A percentile compares a stretch with the other conserved stretches of the same genome.
Conservation (phyloP, 139 green algal genomes). For the Chlorella sp. region DNA sequence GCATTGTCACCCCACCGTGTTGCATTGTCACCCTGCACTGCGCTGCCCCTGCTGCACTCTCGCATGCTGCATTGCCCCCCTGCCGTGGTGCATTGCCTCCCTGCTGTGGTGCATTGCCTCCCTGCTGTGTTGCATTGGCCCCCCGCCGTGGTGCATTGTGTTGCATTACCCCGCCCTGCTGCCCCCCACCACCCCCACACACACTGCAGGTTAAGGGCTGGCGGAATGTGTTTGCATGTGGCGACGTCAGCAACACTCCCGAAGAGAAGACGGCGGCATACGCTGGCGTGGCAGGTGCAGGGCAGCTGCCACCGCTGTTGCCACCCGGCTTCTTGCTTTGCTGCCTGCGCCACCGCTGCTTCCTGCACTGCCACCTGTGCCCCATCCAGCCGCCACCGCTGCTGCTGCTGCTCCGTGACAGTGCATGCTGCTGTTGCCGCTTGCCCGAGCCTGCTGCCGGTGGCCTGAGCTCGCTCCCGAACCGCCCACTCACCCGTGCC, state of each 20-base stretch:
- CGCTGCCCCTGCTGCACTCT: too few species aligned
- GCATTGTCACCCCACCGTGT: too few species aligned
- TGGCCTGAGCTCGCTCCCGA: neutral
- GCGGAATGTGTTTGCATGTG: slow-evolving; percentile 9
- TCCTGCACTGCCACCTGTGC: neutral
- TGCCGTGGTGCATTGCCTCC: too few species aligned
- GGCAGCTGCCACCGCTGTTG: neutral
- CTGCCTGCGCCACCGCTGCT: neutral
- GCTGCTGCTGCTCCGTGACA: neutral
- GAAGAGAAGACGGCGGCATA: slow-evolving; percentile 6
- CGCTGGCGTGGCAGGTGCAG: slow-evolving; percentile 9
- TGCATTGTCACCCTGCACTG: neutral
- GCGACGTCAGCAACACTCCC: neutral
- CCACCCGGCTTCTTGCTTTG: neutral
- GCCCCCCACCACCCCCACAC: too few species aligned
- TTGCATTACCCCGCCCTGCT: neutral
- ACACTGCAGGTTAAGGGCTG: slow-evolving; percentile 1
- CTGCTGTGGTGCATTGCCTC: too few species aligned
- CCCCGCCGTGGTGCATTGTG: too few species aligned
- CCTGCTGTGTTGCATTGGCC: too few species aligned
- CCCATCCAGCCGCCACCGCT: neutral
- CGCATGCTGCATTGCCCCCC: too few species aligned
- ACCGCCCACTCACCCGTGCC: neutral
- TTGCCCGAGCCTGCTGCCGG: neutral
- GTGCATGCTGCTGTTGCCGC: neutral